Percentiles rank a stretch among this genome's conserved stretches.
Evolutionary conservation across 331 rosid species (phyloP).

Genomic region (Stylosanthes scabra): DNA sequence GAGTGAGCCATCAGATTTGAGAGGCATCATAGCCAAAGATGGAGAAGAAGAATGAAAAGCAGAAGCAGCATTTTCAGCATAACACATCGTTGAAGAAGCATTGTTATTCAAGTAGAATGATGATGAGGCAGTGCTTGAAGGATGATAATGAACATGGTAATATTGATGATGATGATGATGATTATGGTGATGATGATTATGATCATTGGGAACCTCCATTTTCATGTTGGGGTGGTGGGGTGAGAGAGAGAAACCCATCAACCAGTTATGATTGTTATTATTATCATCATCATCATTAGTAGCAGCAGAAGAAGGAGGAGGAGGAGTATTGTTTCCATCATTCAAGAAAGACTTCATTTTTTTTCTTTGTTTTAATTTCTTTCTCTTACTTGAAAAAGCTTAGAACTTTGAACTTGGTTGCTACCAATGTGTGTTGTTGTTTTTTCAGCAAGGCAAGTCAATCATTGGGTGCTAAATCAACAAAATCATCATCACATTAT

Average conservation of each 20-base stretch:
- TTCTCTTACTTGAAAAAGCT: constrained; percentile 18
- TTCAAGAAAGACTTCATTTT: constrained; percentile 68
- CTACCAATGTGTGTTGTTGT: background rate
- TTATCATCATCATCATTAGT: constrained; percentile 8
- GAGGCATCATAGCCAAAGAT: constrained; percentile 74
- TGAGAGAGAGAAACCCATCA: constrained; percentile 84
- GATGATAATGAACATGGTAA: background rate
- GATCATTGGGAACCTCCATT: constrained; percentile 61
- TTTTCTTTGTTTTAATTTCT: constrained; percentile 4
- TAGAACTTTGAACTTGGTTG: constrained; percentile 3
- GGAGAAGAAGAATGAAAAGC: constrained; percentile 50
- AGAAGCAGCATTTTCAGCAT: constrained; percentile 45
- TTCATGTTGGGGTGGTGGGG: constrained; percentile 68
- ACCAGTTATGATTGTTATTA: constrained; percentile 65
- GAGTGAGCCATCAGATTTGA: constrained; percentile 87
- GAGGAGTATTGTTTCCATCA: constrained; percentile 42
- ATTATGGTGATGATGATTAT: constrained; percentile 42
- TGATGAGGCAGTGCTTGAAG: constrained; percentile 42
- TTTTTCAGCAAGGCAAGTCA: constrained; percentile 45
- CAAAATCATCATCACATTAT: constrained; percentile 43
- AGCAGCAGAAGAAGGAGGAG: too few relatives aligned
- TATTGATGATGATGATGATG: constrained; percentile 12
- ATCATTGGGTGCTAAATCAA: constrained; percentile 57
- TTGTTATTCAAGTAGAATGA: constrained; percentile 50
- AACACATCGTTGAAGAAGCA: constrained; percentile 52